Evolutionary conservation across 1,284 basidiomycete species (phyloP), one percentile per base, ranked within the genome.

Genomic region (Lignosus rhinocerotis): DNA sequence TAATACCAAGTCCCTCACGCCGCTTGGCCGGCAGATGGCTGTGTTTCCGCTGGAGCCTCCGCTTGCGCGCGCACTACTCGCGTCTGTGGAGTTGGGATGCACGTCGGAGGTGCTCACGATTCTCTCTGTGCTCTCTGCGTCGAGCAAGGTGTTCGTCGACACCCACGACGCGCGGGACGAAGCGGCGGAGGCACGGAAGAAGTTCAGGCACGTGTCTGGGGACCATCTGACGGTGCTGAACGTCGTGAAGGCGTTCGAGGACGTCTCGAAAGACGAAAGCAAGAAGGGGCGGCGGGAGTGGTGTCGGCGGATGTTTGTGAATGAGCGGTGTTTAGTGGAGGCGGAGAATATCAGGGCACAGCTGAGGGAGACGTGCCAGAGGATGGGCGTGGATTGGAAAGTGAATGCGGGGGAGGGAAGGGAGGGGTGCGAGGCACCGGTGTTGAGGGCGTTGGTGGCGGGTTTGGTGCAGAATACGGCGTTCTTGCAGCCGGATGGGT

Each of bases 141-240:
- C 88, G 34, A 82, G 87, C 30, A 85, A 86, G 59, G 80, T 94
- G 14, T 93, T 94, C 75, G 69, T 90, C 53, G 88, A 92, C 68
- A 75, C 83, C 21, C 77, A 83, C 53, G 86, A 88, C 58, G 81
- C 89, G 53, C 83, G 94, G 19, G 91, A 94, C 51, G 77, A 78
- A 5, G 87, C 90, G 0, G 74, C 80, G 0, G 86, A 86, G 53
- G 87, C 88, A 0, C 80, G 92, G 2, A 75, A 80, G 46, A 91
- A 91, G 70, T 98, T 98, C 71, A 80, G 86, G 12, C 92, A 94
- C 70, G 76, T 85, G 2, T 87, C 90, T 54, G 96, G 96, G 21
- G 96, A 99, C 71, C 94, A 97, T 71, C 78, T 97, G 58, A 97
- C 94, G 12, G 82, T 89, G 55, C 80, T 98, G 61, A 96, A 96